phyloP scores from a whole-genome alignment of 108 stramenopile species.

The Cyclotella distinguenda region DNA sequence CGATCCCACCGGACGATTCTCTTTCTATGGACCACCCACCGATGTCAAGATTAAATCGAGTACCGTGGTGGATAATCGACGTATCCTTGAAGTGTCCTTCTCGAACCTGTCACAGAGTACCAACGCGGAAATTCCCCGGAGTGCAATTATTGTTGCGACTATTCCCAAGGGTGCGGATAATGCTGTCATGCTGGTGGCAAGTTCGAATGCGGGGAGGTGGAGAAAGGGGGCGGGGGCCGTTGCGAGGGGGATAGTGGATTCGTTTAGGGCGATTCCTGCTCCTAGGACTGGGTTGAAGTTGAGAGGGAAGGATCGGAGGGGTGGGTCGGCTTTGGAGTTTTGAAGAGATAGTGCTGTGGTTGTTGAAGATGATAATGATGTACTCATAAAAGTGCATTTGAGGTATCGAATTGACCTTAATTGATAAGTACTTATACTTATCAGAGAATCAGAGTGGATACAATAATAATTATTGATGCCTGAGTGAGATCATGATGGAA shows the following conservation, averaged over 20 bases:
- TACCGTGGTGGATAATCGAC: slow-evolving; percentile 27
- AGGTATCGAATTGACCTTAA: no score
- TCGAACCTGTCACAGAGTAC: slow-evolving; percentile 75
- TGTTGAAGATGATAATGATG: no score
- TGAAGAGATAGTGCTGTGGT: no score
- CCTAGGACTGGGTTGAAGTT: slow-evolving; percentile 64
- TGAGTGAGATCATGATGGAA: no score
- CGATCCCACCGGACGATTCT: slow-evolving; percentile 75
- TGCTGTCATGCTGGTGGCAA: slow-evolving; percentile 77
- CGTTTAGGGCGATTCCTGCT: slow-evolving; percentile 66
- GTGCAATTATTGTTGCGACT: slow-evolving; percentile 65
- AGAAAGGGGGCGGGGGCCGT: slow-evolving; percentile 57
- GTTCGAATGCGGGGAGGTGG: slow-evolving; percentile 65
- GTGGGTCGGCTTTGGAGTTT: slow-evolving; percentile 37
- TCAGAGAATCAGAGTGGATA: no score
- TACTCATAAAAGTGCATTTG: no score
- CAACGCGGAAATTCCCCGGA: slow-evolving; percentile 76
- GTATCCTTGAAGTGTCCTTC: slow-evolving; percentile 65
- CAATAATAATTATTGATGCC: no score
- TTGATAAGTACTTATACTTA: no score
- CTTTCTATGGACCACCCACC: slow-evolving; percentile 80
- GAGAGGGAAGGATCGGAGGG: slow-evolving; percentile 58
- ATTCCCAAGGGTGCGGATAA: slow-evolving; percentile 68
- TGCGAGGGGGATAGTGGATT: slow-evolving; percentile 42
- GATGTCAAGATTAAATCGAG: slow-evolving; percentile 74